Evolutionary conservation across 2,329 filamentous ascomycete species (phyloP).

Genomic region (Sporothrix inflata): DNA sequence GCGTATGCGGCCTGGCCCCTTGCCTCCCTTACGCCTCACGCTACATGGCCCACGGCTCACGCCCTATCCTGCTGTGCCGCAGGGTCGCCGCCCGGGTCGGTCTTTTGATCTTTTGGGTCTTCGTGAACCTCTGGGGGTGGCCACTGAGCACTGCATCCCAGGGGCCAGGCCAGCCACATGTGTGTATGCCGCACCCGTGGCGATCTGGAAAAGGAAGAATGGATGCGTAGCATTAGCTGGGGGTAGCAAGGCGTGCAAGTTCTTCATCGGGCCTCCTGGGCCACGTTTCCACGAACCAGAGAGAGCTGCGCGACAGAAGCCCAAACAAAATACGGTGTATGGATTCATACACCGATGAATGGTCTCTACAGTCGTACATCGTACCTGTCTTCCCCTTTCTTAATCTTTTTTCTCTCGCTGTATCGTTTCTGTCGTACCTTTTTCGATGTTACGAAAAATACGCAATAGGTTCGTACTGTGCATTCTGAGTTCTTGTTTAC

Average conservation of each 20-base stretch:
- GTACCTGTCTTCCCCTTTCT: background rate
- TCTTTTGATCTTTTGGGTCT: background rate
- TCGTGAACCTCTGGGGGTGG: too few species aligned
- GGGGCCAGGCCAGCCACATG: background rate
- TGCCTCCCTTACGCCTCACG: background rate
- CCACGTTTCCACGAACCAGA: constrained; percentile 12
- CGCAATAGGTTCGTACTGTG: background rate
- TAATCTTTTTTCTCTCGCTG: background rate
- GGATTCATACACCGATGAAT: background rate
- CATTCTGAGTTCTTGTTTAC: background rate
- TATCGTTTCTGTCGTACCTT: background rate
- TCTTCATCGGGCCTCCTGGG: background rate
- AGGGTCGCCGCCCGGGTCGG: background rate
- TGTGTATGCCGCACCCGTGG: background rate
- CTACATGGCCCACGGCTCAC: background rate
- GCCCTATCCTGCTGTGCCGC: background rate
- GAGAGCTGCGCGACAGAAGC: background rate
- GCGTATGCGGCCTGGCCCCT: background rate
- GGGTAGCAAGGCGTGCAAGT: background rate
- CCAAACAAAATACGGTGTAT: background rate
- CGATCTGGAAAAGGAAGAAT: background rate
- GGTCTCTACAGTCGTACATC: background rate
- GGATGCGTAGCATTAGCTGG: constrained; percentile 7
- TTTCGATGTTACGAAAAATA: background rate
- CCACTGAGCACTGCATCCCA: too few species aligned